Percentiles rank a stretch among this genome's conserved stretches.
phyloP scores from a whole-genome alignment of 2,329 filamentous ascomycete genomes.

The Rugonectria rugulosa region DNA sequence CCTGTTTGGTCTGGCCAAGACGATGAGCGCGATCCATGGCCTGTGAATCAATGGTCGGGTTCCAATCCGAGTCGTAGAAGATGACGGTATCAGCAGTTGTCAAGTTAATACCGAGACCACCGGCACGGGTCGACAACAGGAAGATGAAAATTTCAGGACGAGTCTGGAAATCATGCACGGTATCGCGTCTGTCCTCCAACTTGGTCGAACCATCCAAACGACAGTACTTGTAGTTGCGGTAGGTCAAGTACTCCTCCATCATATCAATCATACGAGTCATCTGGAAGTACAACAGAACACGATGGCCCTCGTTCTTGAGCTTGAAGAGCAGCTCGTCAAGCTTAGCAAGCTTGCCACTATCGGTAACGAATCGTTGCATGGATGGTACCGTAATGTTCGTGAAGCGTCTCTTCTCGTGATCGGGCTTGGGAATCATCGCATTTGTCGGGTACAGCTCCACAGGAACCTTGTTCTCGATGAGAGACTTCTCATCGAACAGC shows the following conservation, averaged over 20 bases:
- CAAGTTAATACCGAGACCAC: constrained; percentile 97
- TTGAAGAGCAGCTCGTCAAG: constrained; percentile 86
- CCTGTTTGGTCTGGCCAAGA: constrained; percentile 93
- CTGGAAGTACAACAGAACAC: constrained; percentile 98
- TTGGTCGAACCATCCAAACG: constrained; percentile 97
- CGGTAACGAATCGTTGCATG: constrained; percentile 97
- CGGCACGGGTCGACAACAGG: constrained; percentile 91
- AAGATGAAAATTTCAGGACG: constrained; percentile 97
- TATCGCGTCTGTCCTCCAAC: constrained; percentile 94
- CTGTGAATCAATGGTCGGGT: constrained; percentile 97
- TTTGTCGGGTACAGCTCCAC: constrained; percentile 68
- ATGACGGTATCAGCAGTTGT: constrained; percentile 98
- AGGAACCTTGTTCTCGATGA: constrained; percentile 78
- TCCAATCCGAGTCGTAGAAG: constrained; percentile 99
- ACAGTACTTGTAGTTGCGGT: constrained; percentile 99
- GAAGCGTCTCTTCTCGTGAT: constrained; percentile 82
- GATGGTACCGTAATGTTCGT: constrained; percentile 93
- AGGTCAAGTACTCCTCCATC: constrained; percentile 98
- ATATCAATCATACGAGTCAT: constrained; percentile 99
- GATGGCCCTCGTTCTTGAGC: constrained; percentile 91
- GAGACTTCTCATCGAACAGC: constrained; percentile 71
- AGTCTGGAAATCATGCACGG: constrained; percentile 95
- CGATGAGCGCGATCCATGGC: constrained; percentile 99
- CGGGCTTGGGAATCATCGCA: constrained; percentile 77
- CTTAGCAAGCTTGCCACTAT: constrained; percentile 94